Percentiles rank a stretch among this genome's conserved stretches.
phyloP scores from a whole-genome alignment of 2,329 filamentous ascomycete genomes.

The Aspergillus ochraceus region DNA sequence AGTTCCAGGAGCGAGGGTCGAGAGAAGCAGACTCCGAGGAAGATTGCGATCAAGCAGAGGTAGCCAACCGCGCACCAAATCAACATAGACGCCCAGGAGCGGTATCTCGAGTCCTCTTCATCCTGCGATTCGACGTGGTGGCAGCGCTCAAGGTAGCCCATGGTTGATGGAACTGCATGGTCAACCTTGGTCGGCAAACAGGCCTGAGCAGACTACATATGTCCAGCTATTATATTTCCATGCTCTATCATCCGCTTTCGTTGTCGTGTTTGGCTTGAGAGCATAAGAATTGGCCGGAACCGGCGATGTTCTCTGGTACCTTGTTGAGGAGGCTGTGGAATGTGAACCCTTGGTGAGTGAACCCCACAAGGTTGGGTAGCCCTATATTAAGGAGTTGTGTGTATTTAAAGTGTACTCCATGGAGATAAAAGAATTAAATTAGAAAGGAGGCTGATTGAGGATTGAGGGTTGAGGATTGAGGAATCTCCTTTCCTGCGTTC shows the following conservation, averaged over 20 bases:
- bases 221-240: not conserved
- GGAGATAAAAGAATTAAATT: not conserved
- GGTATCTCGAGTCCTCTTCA: slow-evolving; percentile 13
- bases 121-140: slow-evolving; percentile 24
- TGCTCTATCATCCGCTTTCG: not conserved
- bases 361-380: too few relatives aligned
- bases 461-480: too few relatives aligned
- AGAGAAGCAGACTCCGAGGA: slow-evolving; percentile 20
- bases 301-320: too few relatives aligned
- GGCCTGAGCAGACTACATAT: not conserved
- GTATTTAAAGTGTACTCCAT: too few relatives aligned
- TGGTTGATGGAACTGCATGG: slow-evolving; percentile 11
- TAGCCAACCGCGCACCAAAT: slow-evolving; percentile 26
- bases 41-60: slow-evolving; percentile 18
- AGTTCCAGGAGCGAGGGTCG: slow-evolving; percentile 21
- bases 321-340: too few relatives aligned
- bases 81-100: slow-evolving; percentile 20
- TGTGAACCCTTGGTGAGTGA: too few relatives aligned
- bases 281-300: too few relatives aligned
- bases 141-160: slow-evolving; percentile 18
- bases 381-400: too few relatives aligned
- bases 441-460: not conserved
- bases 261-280: too few relatives aligned
- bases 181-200: not conserved
- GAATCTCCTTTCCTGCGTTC: too few relatives aligned